Evolutionary conservation across 495 filamentous ascomycete species (phyloP), one percentile per base, ranked within the genome.

Genomic region (Neurospora discreta): DNA sequence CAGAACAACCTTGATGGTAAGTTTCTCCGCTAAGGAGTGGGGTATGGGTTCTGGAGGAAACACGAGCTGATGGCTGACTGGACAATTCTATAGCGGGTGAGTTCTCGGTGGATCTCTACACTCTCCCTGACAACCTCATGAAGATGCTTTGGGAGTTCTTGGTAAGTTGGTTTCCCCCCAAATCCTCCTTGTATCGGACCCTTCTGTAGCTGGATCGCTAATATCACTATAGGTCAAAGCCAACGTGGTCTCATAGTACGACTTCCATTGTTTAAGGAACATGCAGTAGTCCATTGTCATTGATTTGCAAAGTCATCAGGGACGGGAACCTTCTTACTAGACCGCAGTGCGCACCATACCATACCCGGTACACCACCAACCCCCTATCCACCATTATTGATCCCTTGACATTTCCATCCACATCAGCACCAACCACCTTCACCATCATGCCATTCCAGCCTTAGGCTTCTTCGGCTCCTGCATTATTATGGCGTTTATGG

Each of bases 21-120:
- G 92, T 41, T 65, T 58, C 43, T 5, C 11, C 41, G 1, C 11
- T 65, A 69, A 5, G 20, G 20, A 39, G 39, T 16, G 20, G 5
- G 68, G 10, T 10, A 42, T n/a, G 6, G 33, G 26, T 38, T 38
- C n/a, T 26, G 68, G 33, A 4, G 39, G 15, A 15, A 69, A 15
- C 36, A n/a, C 0, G 33, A 15, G 0, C 6, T 23, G 46, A 4
- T 16, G 39, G 39, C 26, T 43, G n/a, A 23, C 23, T 67, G 79
- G 71, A 76, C 67, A 40, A 39, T n/a, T 38, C 39, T 72, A 60
- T 79, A 95, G 93, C 92, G 78, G 96, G 96, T 74, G 96, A 99
- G 82, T 99, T 99, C 85, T 95, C 97, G 72, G 95, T 99, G 71
- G 96, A 99, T 78, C 87, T 99, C 23, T 98, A 97, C 81, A 98